Percentiles rank a stretch among this genome's conserved stretches.
Evolutionary conservation across 441 rosid genomes (phyloP).

Genomic region (Erysimum pusillum): DNA sequence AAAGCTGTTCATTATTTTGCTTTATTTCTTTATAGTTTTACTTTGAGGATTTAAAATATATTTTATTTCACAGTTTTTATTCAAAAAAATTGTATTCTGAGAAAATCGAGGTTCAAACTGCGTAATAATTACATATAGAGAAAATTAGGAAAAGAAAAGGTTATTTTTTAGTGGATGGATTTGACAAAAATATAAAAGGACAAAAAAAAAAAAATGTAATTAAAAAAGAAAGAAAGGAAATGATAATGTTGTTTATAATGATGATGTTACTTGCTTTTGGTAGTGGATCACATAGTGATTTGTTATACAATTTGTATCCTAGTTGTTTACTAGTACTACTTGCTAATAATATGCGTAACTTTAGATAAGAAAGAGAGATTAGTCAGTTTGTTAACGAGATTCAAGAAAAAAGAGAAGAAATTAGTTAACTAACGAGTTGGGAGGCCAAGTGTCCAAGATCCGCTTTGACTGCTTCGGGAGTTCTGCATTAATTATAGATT

Average conservation of each 20-base stretch:
- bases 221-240: slow-evolving; percentile 31
- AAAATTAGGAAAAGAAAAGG: slow-evolving; percentile 28
- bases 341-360: background rate
- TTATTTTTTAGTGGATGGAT: slow-evolving; percentile 38
- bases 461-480: slow-evolving; percentile 51
- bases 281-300: slow-evolving; percentile 47
- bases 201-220: slow-evolving; percentile 11
- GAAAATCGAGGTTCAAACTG: slow-evolving; percentile 38
- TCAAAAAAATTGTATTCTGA: background rate
- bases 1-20: slow-evolving; percentile 34
- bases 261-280: slow-evolving; percentile 46
- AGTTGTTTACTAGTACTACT: slow-evolving; percentile 1
- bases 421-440: slow-evolving; percentile 39
- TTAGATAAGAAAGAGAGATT: slow-evolving; percentile 18
- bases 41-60: slow-evolving; percentile 3
- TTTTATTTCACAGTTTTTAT: background rate
- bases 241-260: slow-evolving; percentile 48
- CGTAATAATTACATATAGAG: slow-evolving; percentile 37
- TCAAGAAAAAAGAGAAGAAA: slow-evolving; percentile 10
- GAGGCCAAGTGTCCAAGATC: slow-evolving; percentile 47
- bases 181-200: slow-evolving; percentile 45
- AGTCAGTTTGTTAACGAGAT: slow-evolving; percentile 35
- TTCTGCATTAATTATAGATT: slow-evolving; percentile 36
- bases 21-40: slow-evolving; percentile 34
- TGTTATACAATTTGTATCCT: background rate